Conservation (phyloP, 2,329 filamentous ascomycete species). For the Paradendryphiella salina region DNA sequence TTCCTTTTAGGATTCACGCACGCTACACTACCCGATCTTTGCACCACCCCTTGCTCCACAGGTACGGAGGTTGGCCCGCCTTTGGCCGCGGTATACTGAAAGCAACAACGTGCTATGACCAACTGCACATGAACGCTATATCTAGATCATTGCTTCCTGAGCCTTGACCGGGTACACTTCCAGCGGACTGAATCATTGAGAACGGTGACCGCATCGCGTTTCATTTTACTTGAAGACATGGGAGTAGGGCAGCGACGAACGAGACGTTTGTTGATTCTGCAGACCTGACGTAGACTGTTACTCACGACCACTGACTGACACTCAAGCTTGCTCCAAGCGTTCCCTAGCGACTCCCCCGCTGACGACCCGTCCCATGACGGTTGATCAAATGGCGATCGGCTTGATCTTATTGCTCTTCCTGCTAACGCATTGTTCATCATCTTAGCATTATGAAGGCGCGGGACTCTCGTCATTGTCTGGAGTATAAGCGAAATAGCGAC, state of each 20-base stretch:
- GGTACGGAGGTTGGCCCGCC: conserved; percentile 40
- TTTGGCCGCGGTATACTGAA: conserved; percentile 37
- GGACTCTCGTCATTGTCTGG: conserved; percentile 38
- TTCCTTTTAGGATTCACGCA: conserved; percentile 33
- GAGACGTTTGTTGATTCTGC: conserved; percentile 41
- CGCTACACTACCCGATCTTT: conserved; percentile 39
- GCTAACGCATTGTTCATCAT: conserved; percentile 45
- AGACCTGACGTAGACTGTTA: conserved; percentile 37
- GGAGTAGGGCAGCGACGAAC: conserved; percentile 37
- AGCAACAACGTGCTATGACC: conserved; percentile 34
- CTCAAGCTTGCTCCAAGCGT: conserved; percentile 44
- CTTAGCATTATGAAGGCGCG: conserved; percentile 33
- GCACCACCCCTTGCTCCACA: conserved; percentile 40
- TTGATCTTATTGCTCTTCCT: conserved; percentile 44
- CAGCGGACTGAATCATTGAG: conserved; percentile 40
- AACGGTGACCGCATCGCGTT: conserved; percentile 43
- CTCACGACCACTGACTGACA: conserved; percentile 46
- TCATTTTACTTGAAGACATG: conserved; percentile 30
- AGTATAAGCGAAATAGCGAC: conserved; percentile 38
- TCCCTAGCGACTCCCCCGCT: conserved; percentile 43
- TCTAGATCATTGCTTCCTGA: conserved; percentile 34
- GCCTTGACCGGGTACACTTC: conserved; percentile 34
- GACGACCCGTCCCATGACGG: conserved; percentile 44
- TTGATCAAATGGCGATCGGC: conserved; percentile 37
- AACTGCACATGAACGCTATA: conserved; percentile 37